Conservation (phyloP, 2,329 filamentous ascomycete genomes). For the Celoporthe dispersa region DNA sequence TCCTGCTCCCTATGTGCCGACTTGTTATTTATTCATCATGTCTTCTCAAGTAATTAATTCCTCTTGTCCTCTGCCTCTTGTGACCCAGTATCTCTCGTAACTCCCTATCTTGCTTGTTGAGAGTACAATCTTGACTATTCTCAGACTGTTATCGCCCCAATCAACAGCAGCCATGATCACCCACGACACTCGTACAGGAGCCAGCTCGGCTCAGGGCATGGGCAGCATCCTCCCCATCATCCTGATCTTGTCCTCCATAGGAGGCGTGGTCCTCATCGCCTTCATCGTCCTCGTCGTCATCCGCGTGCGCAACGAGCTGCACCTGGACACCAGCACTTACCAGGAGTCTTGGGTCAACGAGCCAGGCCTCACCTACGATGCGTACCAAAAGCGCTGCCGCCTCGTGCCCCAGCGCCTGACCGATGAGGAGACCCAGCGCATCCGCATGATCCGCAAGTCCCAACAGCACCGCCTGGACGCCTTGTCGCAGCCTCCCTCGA, state of each 20-base stretch:
- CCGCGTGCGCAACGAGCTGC: too few relatives aligned
- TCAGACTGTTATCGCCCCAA: background rate
- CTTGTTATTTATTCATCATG: background rate
- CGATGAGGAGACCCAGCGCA: slow-evolving; percentile 33
- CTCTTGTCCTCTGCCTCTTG: background rate
- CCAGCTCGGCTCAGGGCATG: too few relatives aligned
- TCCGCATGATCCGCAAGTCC: slow-evolving; percentile 33
- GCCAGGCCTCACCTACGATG: too few relatives aligned
- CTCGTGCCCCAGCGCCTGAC: slow-evolving; percentile 13
- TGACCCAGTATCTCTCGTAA: background rate
- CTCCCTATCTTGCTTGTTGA: background rate
- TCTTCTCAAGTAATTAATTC: too few relatives aligned
- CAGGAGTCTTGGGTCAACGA: too few relatives aligned
- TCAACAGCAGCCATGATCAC: background rate
- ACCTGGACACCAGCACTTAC: too few relatives aligned
- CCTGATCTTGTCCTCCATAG: background rate
- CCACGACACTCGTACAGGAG: too few relatives aligned
- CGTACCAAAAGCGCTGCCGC: too few relatives aligned
- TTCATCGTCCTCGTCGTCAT: background rate
- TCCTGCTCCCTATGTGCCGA: background rate
- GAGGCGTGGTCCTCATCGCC: background rate
- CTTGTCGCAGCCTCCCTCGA: slow-evolving; percentile 11
- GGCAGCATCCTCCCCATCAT: background rate
- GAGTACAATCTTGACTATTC: background rate
- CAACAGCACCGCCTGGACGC: slow-evolving; percentile 30